Base-by-base conservation (phyloP, 2,329 filamentous ascomycete species). In the Daldinia eschscholtzii region DNA sequence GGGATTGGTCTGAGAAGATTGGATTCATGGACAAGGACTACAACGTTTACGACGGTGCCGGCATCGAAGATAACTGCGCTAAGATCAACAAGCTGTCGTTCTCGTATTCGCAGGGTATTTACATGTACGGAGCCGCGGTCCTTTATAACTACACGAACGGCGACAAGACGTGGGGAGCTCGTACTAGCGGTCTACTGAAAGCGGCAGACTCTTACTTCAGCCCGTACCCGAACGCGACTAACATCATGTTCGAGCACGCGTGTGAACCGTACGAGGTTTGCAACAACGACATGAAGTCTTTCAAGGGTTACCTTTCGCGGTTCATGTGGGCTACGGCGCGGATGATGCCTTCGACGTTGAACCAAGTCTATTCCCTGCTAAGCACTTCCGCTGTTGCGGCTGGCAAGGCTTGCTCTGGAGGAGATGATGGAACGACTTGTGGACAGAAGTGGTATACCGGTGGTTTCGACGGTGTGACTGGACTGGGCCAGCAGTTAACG, bases 251-350 rank as follows among this genome's bases (percentile, higher is more conserved):
- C 75, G 90, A 93, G 79, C 83, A 83, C 50, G 87, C 88, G n/a
- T 93, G 91, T 81, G 91, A 93, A 78, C 80, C 79, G 3, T 79
- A 82, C 65, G 79, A 80, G 59, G 82, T 76, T 0, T 93, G 91
- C 79, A 86, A 88, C 76, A 83, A 80, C 57, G 90, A 92, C 78
- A 89, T 90, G 83, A 86, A 84, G 73, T 88, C 87, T 7, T 91
- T 90, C 85, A 93, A 93, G 80, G 89, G 85, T 48, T 91, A 89
- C 76, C 83, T 91, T 33, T 83, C 88, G 28, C 87, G 89, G 61
- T 91, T 89, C 81, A 86, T 91, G 81, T 90, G 85, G 80, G 83
- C 85, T 52, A 84, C 88, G 3, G 83, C 87, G 37, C 76, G 84
- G 57, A 82, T 90, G 79, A 82, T 88, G 65, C 87, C 89, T 9